Percentiles rank a stretch among this genome's conserved stretches.
Conservation (phyloP, 2,329 filamentous ascomycete species). For the Aureobasidium lini region DNA sequence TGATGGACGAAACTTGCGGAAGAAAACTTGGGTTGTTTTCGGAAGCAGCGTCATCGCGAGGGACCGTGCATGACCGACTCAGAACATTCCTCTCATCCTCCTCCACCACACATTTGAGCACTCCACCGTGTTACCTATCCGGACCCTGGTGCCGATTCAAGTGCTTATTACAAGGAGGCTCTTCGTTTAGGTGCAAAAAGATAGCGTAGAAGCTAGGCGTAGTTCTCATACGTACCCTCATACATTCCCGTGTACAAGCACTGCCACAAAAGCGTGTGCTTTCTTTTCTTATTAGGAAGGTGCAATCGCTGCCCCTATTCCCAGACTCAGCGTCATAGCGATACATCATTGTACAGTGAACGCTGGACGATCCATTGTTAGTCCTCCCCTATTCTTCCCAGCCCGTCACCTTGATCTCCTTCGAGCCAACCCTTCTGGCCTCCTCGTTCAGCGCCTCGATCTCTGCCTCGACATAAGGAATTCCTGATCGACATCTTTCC, state of each 20-base stretch:
- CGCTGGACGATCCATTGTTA: neutral
- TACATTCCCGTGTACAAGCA: no score
- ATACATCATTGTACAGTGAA: neutral
- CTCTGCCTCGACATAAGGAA: slow-evolving; percentile 43
- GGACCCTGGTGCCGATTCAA: neutral
- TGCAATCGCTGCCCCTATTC: neutral
- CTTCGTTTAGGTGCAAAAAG: no score
- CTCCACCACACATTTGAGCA: neutral
- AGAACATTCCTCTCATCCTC: neutral
- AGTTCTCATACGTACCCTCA: no score
- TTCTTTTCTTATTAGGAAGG: neutral
- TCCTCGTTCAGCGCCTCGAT: slow-evolving; percentile 43
- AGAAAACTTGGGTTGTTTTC: neutral
- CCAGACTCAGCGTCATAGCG: neutral
- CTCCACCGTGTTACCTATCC: neutral
- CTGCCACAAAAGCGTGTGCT: neutral
- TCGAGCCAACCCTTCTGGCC: slow-evolving; percentile 36
- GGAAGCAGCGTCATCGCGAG: neutral
- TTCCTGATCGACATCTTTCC: slow-evolving; percentile 35
- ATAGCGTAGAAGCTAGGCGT: no score
- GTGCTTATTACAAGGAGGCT: neutral
- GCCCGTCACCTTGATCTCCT: slow-evolving; percentile 6
- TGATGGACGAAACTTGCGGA: neutral
- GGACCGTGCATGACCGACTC: neutral
- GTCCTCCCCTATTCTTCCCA: neutral